Base-by-base conservation (phyloP, 768 basidiomycete species). In the Chlorophyllum brunneum region DNA sequence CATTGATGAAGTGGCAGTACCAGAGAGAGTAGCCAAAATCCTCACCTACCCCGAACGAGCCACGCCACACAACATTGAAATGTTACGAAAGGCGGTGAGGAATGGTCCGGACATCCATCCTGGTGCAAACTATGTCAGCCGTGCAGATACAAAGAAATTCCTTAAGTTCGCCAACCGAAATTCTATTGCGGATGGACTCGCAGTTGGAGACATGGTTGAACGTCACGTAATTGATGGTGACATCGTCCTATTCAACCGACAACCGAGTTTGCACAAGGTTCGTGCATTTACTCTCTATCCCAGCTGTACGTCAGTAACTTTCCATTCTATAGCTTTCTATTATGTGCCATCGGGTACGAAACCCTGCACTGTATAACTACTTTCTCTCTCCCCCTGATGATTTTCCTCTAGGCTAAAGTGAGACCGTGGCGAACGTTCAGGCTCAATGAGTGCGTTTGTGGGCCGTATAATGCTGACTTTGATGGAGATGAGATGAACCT, bases 401-500 rank as follows among this genome's bases (percentile, higher is more conserved):
- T 22, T 15, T 53, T 2, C 40, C 39, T 45, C 11, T 56, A 85
- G 84, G 85, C 83, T 37, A 95, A 95, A 78, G 81, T 99, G 49
- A 79, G 97, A 26, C 97, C 97, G 20, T 99, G 97, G 97, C 76
- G 95, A 58, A 90, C 97, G 1, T 98, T 99, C 74, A 81, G 97
- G 27, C 71, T 99, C 51, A 99, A 99, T 63, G 97, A 99, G 66
- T 99, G 97, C 81, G 97, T 98, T 7, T 99, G 97, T 70, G 94
- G 92, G 41, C 97, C 97, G 6, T 98, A 98, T 71, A 98, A 98
- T 64, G 97, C 97, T 43, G 97, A 99, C 75, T 99, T 99, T 58
- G 97, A 99, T 65, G 97, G 97, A 56, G 97, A 99, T 65, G 97
- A 99, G 67, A 99, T 99, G 97, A 99, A 99, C 70, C 74, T 99